Conservation (phyloP, 116 monocot species). For the Iris pallida region DNA sequence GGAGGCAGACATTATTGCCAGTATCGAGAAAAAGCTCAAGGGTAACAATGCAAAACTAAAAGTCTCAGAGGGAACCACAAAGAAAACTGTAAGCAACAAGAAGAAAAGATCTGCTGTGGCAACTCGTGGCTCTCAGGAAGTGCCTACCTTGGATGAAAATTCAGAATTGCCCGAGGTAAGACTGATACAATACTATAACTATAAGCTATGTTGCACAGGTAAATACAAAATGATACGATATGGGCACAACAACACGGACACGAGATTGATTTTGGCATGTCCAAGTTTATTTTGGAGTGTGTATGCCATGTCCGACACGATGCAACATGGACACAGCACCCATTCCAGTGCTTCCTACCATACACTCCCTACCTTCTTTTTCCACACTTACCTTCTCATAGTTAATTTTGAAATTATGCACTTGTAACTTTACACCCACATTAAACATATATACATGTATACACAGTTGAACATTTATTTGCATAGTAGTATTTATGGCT, state of each 20-base stretch:
- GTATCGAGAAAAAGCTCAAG: conserved; percentile 29
- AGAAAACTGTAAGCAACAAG: background rate
- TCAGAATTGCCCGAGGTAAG: conserved; percentile 3
- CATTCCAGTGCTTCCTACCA: too few species aligned
- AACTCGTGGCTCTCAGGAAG: conserved; percentile 1
- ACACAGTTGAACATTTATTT: background rate
- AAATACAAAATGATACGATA: too few species aligned
- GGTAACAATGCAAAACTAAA: conserved; percentile 17
- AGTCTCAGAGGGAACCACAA: conserved; percentile 13
- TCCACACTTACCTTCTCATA: too few species aligned
- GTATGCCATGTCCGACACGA: too few species aligned
- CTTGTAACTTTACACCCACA: background rate
- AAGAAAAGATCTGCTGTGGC: background rate
- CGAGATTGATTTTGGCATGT: background rate
- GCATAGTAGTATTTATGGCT: background rate
- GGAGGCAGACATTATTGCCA: conserved; percentile 19
- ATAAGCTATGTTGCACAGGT: too few species aligned
- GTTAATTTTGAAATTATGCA: too few species aligned
- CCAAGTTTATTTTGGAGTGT: too few species aligned
- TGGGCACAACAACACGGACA: background rate
- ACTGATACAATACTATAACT: background rate
- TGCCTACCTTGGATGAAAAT: background rate
- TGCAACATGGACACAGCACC: background rate
- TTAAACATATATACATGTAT: background rate
- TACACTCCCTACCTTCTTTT: too few species aligned